These are phyloP conservation scores for Hydnomerulius pinastri DNA, from an alignment of 768 basidiomycete genomes.

Conservation along the genomic window DNA sequence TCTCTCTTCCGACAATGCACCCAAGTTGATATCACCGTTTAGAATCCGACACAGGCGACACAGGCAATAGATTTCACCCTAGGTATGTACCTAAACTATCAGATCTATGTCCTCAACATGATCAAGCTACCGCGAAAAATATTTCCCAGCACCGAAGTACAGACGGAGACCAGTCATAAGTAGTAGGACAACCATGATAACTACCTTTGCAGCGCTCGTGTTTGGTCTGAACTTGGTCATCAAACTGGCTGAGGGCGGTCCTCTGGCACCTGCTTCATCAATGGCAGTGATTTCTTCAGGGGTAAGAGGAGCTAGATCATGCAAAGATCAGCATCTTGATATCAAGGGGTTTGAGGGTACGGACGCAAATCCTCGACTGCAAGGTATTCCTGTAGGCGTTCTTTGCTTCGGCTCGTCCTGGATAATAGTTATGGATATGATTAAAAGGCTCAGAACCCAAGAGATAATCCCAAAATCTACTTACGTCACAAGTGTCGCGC, in stretches of 20 bases:
- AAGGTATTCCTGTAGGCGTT: slow-evolving; percentile 68
- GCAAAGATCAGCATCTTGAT: neutral
- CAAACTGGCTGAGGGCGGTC: slow-evolving; percentile 36
- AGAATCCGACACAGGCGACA: no score
- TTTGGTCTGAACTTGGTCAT: neutral
- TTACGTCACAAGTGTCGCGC: slow-evolving; percentile 67
- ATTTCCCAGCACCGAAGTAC: neutral
- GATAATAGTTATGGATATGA: neutral
- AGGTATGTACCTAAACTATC: no score
- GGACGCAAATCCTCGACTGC: slow-evolving; percentile 59
- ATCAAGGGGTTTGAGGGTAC: slow-evolving; percentile 9
- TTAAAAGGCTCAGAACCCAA: neutral
- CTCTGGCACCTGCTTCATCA: slow-evolving; percentile 60
- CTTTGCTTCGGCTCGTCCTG: slow-evolving; percentile 62
- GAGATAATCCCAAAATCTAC: slow-evolving; percentile 4
- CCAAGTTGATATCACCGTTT: no score
- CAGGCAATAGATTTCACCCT: no score
- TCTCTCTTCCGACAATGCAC: no score
- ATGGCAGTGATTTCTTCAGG: slow-evolving; percentile 62
- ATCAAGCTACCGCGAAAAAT: neutral
- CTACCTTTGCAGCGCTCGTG: neutral
- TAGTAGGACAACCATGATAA: neutral
- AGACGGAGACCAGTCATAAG: neutral
- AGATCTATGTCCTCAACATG: neutral
- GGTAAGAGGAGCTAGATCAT: slow-evolving; percentile 49